These are phyloP conservation scores for Carex myosuroides DNA, from an alignment of 176 grass and related monocot genomes.

Conservation along the genomic window DNA sequence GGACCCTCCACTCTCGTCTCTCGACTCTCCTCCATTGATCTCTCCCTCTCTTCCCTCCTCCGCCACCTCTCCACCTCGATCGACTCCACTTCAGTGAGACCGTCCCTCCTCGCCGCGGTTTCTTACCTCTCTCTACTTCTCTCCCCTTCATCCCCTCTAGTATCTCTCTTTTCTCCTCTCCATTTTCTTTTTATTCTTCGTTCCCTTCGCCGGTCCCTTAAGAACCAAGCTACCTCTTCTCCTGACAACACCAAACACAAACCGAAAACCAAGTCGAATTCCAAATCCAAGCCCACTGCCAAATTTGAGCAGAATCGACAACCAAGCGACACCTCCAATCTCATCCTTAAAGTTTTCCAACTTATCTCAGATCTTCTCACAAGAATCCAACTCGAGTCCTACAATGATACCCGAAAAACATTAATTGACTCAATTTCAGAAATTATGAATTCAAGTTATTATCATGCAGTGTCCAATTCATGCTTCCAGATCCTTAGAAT, in stretches of 20 bases:
- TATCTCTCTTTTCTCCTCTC: constrained; percentile 33
- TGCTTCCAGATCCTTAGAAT: constrained; percentile 49
- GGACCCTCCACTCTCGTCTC: constrained; percentile 11
- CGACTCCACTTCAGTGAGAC: constrained; percentile 24
- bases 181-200: constrained; percentile 70
- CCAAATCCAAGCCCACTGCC: constrained; percentile 3
- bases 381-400: constrained; percentile 49
- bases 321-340: background rate
- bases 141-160: constrained; percentile 31
- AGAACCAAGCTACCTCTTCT: constrained; percentile 4
- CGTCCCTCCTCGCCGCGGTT: constrained; percentile 24
- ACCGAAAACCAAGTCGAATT: background rate
- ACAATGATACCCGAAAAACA: constrained; percentile 46
- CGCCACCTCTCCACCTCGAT: constrained; percentile 3
- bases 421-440: constrained; percentile 50
- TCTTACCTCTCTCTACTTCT: constrained; percentile 26
- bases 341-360: constrained; percentile 34
- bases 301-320: constrained; percentile 5
- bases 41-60: constrained; percentile 24
- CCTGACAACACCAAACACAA: constrained; percentile 30
- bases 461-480: constrained; percentile 18
- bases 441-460: constrained; percentile 23
- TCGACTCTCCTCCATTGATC: background rate
- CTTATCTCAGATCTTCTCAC: constrained; percentile 43
- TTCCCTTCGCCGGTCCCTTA: constrained; percentile 47